Conservation (phyloP, 345 rosid species). For the Physaria fendleri region DNA sequence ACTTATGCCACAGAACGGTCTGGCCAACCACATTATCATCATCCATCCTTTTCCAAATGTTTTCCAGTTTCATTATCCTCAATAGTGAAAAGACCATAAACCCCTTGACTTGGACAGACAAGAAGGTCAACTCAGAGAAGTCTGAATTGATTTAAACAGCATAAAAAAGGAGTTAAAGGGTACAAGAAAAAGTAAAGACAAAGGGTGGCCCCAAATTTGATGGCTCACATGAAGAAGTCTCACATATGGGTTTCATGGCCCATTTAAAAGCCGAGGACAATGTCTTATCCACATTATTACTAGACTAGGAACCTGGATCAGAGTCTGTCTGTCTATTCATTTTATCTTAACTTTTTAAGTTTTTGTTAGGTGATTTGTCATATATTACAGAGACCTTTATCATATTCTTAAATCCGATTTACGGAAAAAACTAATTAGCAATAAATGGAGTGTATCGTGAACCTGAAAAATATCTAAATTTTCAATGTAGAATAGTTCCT, state of each 20-base stretch:
- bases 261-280: constrained; percentile 27
- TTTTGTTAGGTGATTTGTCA: not conserved
- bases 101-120: constrained; percentile 2
- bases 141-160: too few species aligned
- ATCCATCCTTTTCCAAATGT: not conserved
- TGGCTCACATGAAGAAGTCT: constrained; percentile 23
- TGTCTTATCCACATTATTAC: constrained; percentile 17
- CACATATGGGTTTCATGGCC: constrained; percentile 22
- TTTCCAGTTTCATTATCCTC: not conserved
- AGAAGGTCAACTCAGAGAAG: not conserved
- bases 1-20: too few species aligned
- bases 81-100: not conserved
- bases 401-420: too few species aligned
- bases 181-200: constrained; percentile 1
- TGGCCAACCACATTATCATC: constrained; percentile 21
- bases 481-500: too few species aligned
- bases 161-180: not conserved
- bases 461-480: too few species aligned
- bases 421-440: too few species aligned
- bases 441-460: too few species aligned
- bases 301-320: constrained; percentile 26
- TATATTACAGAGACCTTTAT: not conserved
- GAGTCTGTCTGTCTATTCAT: constrained; percentile 3
- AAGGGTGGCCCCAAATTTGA: constrained; percentile 19
- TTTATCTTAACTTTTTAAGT: not conserved